Base-by-base conservation (phyloP, 176 grass and related monocot species). In the Echinochloa phyllopogon region DNA sequence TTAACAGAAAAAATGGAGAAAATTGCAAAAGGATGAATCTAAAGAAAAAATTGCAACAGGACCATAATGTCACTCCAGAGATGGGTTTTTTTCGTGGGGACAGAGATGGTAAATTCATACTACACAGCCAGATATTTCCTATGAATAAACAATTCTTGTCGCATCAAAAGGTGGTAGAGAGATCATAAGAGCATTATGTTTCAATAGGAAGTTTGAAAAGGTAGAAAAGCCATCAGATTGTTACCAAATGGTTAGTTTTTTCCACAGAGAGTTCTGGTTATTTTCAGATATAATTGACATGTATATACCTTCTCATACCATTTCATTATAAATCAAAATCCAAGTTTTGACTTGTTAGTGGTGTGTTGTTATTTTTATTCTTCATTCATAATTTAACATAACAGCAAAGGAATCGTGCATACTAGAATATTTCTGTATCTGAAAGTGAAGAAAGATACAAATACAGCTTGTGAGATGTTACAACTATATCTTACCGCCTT, bases 401-500 rank as follows among this genome's bases (percentile, higher is more conserved):
- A 25, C 13, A 72, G 7, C 8, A 18, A 57, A 48, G 57, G 7
- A 75, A 49, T 42, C 23, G 24, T 57, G 4, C 9, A 63, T 48
- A 16, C 27, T 16, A 48, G n/a, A 37, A 61, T n/a, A 20, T 37
- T 25, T 24, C 37, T 33, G 48, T 84, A 48, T 38, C 24, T 1
- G 12, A 8, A 79, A 84, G 17, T 11, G 67, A 44, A 13, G 12
- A 38, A 68, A 80, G 50, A 57, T 67, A 52, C 18, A 51, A 23
- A 47, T 23, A 71, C 40, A 72, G n/a, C 0, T 23, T 23, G 52
- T 67, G 12, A 23, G 15, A 82, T 9, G 11, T 9, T 47, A 71
- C 6, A 37, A 48, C 4, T 24, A n/a, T 48, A 41, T 82, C 72
- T 86, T 86, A 90, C 88, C 88, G 83, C 78, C 65, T 90, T 90